phyloP scores from a whole-genome alignment of 2,329 filamentous ascomycete species.

The Falciphora oryzae region DNA sequence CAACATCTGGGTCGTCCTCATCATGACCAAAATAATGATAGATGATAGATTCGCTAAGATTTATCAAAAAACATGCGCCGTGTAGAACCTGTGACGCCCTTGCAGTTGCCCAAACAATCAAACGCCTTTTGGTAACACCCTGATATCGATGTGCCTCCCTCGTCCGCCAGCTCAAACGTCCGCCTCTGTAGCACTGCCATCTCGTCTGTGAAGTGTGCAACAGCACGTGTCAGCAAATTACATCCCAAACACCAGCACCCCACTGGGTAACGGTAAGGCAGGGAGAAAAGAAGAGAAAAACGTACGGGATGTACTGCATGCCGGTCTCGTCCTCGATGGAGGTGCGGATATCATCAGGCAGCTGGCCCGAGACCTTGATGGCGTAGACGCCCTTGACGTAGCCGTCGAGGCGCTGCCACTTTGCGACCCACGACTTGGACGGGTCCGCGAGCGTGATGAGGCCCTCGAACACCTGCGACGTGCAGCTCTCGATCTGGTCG shows the following conservation, averaged over 20 bases:
- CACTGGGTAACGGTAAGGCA: neutral
- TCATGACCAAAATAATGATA: neutral
- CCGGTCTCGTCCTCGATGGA: constrained; percentile 58
- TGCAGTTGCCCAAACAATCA: neutral
- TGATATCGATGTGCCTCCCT: constrained; percentile 10
- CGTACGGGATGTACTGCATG: constrained; percentile 61
- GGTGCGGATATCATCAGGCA: constrained; percentile 59
- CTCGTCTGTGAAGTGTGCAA: constrained; percentile 35
- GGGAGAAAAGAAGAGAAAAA: constrained; percentile 27
- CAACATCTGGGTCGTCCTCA: neutral
- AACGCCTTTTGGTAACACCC: neutral
- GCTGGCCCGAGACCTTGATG: constrained; percentile 82
- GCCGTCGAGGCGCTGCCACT: constrained; percentile 85
- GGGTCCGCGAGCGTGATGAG: constrained; percentile 81
- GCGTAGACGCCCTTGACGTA: constrained; percentile 91
- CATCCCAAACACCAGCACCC: neutral
- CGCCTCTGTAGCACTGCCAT: constrained; percentile 49
- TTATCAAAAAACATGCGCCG: neutral
- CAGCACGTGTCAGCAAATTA: constrained; percentile 5
- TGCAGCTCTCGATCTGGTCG: constrained; percentile 87
- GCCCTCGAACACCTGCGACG: constrained; percentile 92
- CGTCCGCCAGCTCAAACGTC: constrained; percentile 19
- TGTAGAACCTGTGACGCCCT: neutral
- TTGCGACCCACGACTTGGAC: constrained; percentile 86
- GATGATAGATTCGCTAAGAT: neutral